Evolutionary conservation across 2,329 filamentous ascomycete species (phyloP).

Genomic region (Fusarium globosum): DNA sequence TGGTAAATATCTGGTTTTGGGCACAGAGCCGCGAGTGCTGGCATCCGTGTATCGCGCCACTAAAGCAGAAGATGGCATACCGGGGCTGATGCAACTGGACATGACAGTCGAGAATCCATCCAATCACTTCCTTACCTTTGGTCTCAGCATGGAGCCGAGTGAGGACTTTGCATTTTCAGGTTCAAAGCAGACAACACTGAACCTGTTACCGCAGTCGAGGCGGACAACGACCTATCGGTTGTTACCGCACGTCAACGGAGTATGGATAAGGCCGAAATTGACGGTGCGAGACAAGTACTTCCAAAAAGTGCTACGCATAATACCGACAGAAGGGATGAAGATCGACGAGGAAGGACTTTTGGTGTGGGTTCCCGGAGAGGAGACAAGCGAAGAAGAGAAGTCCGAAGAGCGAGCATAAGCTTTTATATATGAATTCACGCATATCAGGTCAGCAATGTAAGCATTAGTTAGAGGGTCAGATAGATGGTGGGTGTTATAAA

Average conservation of each 20-base stretch:
- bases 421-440: neutral
- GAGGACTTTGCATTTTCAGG: conserved; percentile 95
- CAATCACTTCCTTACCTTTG: conserved; percentile 93
- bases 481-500: conserved; percentile 18
- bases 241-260: conserved; percentile 71
- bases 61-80: conserved; percentile 40
- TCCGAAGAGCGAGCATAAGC: conserved; percentile 7
- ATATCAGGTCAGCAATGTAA: neutral
- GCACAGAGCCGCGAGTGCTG: conserved; percentile 87
- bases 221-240: conserved; percentile 79
- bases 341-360: conserved; percentile 72
- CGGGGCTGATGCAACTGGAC: conserved; percentile 58
- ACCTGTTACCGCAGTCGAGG: conserved; percentile 84
- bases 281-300: conserved; percentile 91
- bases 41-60: conserved; percentile 62
- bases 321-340: conserved; percentile 79
- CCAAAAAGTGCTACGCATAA: conserved; percentile 86
- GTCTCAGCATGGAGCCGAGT: conserved; percentile 89
- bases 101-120: conserved; percentile 91
- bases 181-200: conserved; percentile 81
- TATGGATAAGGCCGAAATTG: conserved; percentile 78
- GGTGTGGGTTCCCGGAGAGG: conserved; percentile 66
- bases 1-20: conserved; percentile 82
- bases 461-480: conserved; percentile 10
- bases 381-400: conserved; percentile 31